Conservation (phyloP, 2,329 filamentous ascomycete species). For the Calonectria pseudoreteaudii region DNA sequence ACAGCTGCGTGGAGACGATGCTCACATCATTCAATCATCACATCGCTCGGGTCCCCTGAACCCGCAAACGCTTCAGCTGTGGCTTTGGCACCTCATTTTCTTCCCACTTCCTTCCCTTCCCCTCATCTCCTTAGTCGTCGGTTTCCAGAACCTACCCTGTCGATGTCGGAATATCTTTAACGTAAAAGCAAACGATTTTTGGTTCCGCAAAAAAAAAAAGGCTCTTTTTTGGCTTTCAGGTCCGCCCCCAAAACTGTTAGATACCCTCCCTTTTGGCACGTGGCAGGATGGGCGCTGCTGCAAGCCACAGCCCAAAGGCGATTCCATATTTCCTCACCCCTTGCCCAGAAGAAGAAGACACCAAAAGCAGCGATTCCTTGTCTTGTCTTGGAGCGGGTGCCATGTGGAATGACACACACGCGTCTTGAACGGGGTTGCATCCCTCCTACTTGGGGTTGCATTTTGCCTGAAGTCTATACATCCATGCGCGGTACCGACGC, state of each 20-base stretch:
- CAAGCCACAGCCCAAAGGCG: conserved; percentile 28
- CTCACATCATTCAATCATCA: not conserved
- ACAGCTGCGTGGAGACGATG: not conserved
- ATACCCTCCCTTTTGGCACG: conserved; percentile 35
- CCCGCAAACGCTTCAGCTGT: not conserved
- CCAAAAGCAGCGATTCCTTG: conserved; percentile 19
- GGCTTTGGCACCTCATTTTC: not conserved
- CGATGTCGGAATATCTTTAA: not conserved
- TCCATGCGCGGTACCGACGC: not conserved
- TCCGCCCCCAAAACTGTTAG: conserved; percentile 16
- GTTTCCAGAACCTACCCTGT: not conserved
- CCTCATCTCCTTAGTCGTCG: not conserved
- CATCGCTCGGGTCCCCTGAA: not conserved
- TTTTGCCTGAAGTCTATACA: not conserved
- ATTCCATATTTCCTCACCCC: conserved; percentile 5
- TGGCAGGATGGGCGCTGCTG: conserved; percentile 35
- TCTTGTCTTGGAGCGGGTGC: conserved; percentile 16
- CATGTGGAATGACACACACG: conserved; percentile 22
- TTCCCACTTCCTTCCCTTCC: too few relatives aligned
- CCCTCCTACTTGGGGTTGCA: not conserved
- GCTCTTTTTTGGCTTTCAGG: conserved; percentile 14
- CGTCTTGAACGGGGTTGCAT: not conserved
- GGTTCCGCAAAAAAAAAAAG: not conserved
- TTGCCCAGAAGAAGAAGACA: conserved; percentile 12
- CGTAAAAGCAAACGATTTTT: conserved; percentile 1